A percentile compares a stretch with the other conserved stretches of the same genome.
Conservation (phyloP, 2,329 filamentous ascomycete genomes). For the Grosmannia serpens region DNA sequence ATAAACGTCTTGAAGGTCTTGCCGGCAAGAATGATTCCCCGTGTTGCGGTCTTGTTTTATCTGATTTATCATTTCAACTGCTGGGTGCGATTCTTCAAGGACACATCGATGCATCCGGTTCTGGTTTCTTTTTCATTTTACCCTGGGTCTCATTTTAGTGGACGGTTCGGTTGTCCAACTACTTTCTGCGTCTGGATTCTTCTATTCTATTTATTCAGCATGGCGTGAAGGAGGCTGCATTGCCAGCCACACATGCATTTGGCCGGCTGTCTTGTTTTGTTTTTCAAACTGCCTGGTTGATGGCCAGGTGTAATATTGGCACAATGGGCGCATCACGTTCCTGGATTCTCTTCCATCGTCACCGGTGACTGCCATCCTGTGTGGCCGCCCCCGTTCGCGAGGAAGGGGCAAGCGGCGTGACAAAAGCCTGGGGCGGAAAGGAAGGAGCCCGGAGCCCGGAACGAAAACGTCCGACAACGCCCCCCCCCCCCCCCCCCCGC, state of each 20-base stretch:
- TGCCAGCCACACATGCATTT: background rate
- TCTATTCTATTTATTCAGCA: background rate
- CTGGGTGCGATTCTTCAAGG: background rate
- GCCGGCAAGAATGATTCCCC: slow-evolving; percentile 6
- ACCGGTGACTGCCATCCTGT: no score
- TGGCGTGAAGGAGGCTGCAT: background rate
- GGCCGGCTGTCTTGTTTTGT: background rate
- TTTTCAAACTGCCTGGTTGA: background rate
- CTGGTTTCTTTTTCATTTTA: background rate
- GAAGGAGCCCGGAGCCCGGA: no score
- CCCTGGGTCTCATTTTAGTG: background rate
- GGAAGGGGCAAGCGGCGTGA: no score
- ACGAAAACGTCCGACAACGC: no score
- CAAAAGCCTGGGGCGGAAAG: no score
- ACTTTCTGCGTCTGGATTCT: background rate
- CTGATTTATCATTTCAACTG: background rate
- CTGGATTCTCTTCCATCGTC: no score
- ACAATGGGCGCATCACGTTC: background rate
- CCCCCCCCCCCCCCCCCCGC: no score
- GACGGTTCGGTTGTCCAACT: background rate
- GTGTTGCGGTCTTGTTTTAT: slow-evolving; percentile 1
- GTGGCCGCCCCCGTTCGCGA: no score
- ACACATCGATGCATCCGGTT: background rate
- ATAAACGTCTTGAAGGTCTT: background rate
- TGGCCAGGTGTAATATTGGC: background rate